Base-by-base conservation (phyloP, 2,329 filamentous ascomycete species). In the Mycocentrospora acerina region DNA sequence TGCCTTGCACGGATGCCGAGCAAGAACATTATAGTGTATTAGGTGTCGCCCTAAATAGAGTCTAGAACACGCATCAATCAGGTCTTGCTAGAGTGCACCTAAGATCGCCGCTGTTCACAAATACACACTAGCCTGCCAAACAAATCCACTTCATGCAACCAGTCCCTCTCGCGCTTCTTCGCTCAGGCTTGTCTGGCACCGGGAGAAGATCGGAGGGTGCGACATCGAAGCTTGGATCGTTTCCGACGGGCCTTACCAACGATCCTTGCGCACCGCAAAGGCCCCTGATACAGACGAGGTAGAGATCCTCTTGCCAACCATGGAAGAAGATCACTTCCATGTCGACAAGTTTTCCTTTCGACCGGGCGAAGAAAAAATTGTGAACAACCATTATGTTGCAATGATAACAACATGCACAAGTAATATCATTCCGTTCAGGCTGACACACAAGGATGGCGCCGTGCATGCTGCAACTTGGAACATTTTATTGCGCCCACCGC, bases 31-130 rank as follows among this genome's bases (percentile, higher is more conserved):
- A 47, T 44, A 48, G 36, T 44, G 39, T 48, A 63, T 55, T 48
- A 51, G n/a, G 51, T 40, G 38, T 51, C 16, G 44, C 36, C 32
- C 50, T 53, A 51, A 46, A 41, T 41, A 32, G 44, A 60, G 58
- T 64, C 62, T 65, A 64, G 62, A 65, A 61, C 60, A 49, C 42
- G 46, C 45, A 48, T 37, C 43, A 50, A 35, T 22, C 19, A 9
- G n/a, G 19, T 6, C 19, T 22, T 9, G 19, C 19, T 22, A 22
- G 30, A 40, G 32, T 29, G 53, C 37, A 29, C 40, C 27, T 29
- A 30, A 25, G 53, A 61, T 63, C 53, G 49, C 51, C 48, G 45
- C 44, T 40, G 44, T 48, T 42, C 42, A 46, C 37, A 44, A 44
- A 43, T 42, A 40, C 46, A 41, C 19, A 44, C 47, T 42, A 40